phyloP scores from a whole-genome alignment of 1,284 basidiomycete genomes.

The Exobasidium rhododendri region DNA sequence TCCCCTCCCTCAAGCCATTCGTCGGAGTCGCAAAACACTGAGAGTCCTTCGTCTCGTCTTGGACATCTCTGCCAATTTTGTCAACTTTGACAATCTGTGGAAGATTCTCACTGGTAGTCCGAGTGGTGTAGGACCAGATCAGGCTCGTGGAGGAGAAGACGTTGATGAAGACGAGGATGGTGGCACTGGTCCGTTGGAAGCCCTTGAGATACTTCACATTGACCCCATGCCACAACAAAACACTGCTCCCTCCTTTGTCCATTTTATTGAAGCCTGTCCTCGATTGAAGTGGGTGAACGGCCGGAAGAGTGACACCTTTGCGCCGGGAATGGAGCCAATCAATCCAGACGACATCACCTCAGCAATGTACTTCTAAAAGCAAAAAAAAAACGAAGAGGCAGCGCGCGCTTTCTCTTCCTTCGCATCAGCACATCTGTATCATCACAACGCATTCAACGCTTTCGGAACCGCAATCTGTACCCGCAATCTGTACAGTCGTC shows the following conservation, averaged over 20 bases:
- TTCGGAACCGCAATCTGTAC: no score
- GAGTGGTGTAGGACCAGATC: neutral
- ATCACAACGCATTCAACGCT: no score
- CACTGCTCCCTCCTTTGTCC: constrained; percentile 20
- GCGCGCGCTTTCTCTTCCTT: no score
- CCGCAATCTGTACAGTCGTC: no score
- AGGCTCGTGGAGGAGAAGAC: neutral
- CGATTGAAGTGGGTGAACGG: constrained; percentile 13
- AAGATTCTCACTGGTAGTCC: constrained; percentile 3
- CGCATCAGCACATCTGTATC: no score
- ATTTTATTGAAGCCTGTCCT: constrained; percentile 15
- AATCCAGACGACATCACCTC: constrained; percentile 7
- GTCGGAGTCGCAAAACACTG: constrained; percentile 5
- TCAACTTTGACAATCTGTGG: constrained; percentile 21
- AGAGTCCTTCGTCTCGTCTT: constrained; percentile 11
- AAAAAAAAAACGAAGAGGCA: no score
- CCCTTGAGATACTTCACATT: constrained; percentile 12
- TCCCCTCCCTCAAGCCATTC: constrained; percentile 15
- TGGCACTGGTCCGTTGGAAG: constrained; percentile 4
- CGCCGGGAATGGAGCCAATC: constrained; percentile 3
- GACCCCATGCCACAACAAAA: constrained; percentile 21
- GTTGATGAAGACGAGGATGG: neutral
- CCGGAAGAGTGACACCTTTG: neutral
- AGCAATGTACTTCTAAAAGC: constrained; percentile 8
- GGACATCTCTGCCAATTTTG: constrained; percentile 17